phyloP scores from a whole-genome alignment of 345 rosid genomes.

The Theobroma cacao region DNA sequence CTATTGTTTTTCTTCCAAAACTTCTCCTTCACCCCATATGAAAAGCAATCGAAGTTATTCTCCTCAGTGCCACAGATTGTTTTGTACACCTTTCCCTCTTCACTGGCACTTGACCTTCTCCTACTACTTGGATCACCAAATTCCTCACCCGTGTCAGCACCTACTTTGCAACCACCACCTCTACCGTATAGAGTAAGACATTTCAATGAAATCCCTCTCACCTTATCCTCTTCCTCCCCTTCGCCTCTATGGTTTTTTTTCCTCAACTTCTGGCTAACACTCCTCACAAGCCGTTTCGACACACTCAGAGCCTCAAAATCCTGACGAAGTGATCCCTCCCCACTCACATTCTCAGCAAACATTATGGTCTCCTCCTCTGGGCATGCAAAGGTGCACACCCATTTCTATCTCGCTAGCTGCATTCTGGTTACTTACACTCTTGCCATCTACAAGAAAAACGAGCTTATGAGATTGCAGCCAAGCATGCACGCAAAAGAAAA shows the following conservation, averaged over 20 bases:
- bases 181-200: constrained; percentile 73
- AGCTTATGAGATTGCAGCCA: constrained; percentile 1
- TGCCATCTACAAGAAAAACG: constrained; percentile 15
- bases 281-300: constrained; percentile 72
- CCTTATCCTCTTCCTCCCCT: constrained; percentile 50
- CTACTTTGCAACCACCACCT: constrained; percentile 95
- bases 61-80: constrained; percentile 70
- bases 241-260: constrained; percentile 50
- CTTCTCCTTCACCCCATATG: constrained; percentile 78
- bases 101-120: constrained; percentile 82
- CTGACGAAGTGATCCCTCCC: constrained; percentile 53
- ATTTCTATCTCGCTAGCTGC: constrained; percentile 14
- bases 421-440: constrained; percentile 8
- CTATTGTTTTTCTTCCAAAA: constrained; percentile 72
- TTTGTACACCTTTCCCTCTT: constrained; percentile 61
- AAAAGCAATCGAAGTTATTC: constrained; percentile 77
- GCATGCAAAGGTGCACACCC: constrained; percentile 18
- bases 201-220: constrained; percentile 55
- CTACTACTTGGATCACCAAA: constrained; percentile 68
- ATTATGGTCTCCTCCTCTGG: constrained; percentile 27
- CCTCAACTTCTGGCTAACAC: constrained; percentile 71
- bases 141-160: constrained; percentile 79
- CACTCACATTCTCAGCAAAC: constrained; percentile 44
- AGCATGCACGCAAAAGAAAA: not conserved
- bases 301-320: constrained; percentile 71